These are phyloP conservation scores for Pholiota conissans DNA, from an alignment of 768 basidiomycete species.

Conservation along the genomic window DNA sequence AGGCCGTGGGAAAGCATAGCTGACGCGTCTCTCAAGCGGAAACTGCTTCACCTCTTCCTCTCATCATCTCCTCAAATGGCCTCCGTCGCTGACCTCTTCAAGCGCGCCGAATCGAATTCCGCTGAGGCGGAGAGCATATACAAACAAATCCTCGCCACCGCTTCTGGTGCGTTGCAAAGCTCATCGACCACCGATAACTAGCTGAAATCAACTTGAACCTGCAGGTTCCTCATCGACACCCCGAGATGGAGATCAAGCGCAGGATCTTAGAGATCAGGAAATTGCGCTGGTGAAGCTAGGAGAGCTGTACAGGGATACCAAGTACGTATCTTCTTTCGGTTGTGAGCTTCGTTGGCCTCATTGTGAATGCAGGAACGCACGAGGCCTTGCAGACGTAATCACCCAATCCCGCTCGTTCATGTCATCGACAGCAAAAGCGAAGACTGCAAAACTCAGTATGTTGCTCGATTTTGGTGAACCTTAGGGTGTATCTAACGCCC, in stretches of 20 bases:
- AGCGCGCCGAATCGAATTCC: constrained; percentile 61
- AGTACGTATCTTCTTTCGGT: constrained; percentile 46
- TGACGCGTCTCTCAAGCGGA: too few relatives aligned
- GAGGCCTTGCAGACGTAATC: constrained; percentile 84
- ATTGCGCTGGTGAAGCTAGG: constrained; percentile 83
- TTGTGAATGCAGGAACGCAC: constrained; percentile 62
- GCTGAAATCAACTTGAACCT: too few relatives aligned
- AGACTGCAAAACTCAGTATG: constrained; percentile 94
- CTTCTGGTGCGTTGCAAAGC: constrained; percentile 28
- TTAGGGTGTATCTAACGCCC: background rate
- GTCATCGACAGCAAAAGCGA: constrained; percentile 94
- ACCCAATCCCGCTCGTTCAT: constrained; percentile 83
- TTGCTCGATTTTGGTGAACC: background rate
- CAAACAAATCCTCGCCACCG: constrained; percentile 58
- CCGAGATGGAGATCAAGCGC: constrained; percentile 44
- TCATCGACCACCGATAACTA: too few relatives aligned
- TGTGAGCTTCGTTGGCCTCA: constrained; percentile 1
- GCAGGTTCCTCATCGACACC: background rate
- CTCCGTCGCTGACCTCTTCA: constrained; percentile 45
- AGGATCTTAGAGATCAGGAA: constrained; percentile 78
- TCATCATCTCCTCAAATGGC: constrained; percentile 16
- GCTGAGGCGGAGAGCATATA: constrained; percentile 73
- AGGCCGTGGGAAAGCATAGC: too few relatives aligned
- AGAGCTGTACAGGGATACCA: constrained; percentile 82
- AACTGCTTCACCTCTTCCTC: constrained; percentile 6